phyloP scores from a whole-genome alignment of 139 green algal genomes.

The Coelastrella sp. region DNA sequence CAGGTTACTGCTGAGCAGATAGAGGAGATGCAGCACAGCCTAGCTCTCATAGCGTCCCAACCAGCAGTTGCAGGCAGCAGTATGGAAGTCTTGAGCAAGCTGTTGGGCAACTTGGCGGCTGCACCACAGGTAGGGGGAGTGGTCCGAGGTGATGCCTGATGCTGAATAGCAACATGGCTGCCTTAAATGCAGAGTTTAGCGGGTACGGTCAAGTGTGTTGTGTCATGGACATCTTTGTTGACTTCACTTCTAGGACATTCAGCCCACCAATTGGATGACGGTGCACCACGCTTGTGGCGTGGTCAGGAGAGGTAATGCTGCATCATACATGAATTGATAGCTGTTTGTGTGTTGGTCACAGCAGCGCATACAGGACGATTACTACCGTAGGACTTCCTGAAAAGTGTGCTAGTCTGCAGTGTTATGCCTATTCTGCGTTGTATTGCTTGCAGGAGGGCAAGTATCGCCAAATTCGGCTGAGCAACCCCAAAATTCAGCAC shows the following conservation, averaged over 20 bases:
- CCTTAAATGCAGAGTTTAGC: no score
- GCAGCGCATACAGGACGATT: not conserved
- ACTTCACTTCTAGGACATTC: no score
- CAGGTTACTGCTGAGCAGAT: not conserved
- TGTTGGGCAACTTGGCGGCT: conserved; percentile 24
- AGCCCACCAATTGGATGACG: not conserved
- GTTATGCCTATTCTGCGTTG: not conserved
- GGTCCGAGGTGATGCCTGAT: not conserved
- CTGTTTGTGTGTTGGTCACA: not conserved
- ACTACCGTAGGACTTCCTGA: not conserved
- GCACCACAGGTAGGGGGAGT: conserved; percentile 26
- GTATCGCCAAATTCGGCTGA: conserved; percentile 26
- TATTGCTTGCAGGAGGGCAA: conserved; percentile 14
- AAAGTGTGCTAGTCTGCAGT: not conserved
- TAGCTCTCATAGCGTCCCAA: conserved; percentile 18
- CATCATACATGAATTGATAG: not conserved
- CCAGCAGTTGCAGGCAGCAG: not conserved
- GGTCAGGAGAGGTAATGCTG: not conserved
- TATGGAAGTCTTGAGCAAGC: conserved; percentile 26
- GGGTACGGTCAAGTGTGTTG: no score
- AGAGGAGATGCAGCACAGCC: conserved; percentile 15
- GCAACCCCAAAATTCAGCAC: conserved; percentile 14
- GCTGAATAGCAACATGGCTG: not conserved
- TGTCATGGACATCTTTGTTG: no score
- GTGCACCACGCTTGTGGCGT: not conserved